phyloP scores from a whole-genome alignment of 495 filamentous ascomycete species.

The Oidiodendron maius region DNA sequence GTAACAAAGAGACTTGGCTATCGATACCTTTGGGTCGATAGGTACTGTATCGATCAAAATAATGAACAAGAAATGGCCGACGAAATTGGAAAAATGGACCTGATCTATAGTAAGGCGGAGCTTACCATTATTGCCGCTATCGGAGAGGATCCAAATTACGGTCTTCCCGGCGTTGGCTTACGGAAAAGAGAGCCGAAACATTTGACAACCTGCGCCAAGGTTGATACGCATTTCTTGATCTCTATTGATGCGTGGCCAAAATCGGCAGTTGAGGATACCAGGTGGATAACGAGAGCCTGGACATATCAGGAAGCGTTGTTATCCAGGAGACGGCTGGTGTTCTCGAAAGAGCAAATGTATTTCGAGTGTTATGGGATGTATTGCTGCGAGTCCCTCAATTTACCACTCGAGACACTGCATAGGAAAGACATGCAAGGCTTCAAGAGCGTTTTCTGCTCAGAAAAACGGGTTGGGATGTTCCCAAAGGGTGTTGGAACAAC shows the following conservation, averaged over 20 bases:
- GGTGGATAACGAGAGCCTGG: slow-evolving; percentile 32
- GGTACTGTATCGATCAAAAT: slow-evolving; percentile 21
- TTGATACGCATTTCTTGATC: background rate
- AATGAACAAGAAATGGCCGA: background rate
- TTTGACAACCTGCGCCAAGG: background rate
- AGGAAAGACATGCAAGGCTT: background rate
- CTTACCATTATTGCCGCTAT: slow-evolving; percentile 22
- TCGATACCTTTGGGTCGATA: slow-evolving; percentile 26
- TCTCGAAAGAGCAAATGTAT: slow-evolving; percentile 29
- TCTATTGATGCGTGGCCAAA: background rate
- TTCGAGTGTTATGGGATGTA: slow-evolving; percentile 28
- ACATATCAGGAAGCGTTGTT: slow-evolving; percentile 37
- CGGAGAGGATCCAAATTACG: slow-evolving; percentile 18
- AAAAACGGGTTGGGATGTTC: too few species aligned
- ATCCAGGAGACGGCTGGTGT: slow-evolving; percentile 26
- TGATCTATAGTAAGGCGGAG: slow-evolving; percentile 22
- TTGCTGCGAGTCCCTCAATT: background rate
- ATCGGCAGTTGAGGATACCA: slow-evolving; percentile 1
- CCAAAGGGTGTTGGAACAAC: too few species aligned
- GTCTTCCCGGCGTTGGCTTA: slow-evolving; percentile 20
- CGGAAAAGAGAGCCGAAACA: background rate
- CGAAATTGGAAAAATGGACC: slow-evolving; percentile 20
- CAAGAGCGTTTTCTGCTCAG: too few species aligned
- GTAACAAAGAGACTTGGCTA: slow-evolving; percentile 11
- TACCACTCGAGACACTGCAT: background rate